Base-by-base conservation (phyloP, 2,329 filamentous ascomycete species). In the Claviceps sp. region DNA sequence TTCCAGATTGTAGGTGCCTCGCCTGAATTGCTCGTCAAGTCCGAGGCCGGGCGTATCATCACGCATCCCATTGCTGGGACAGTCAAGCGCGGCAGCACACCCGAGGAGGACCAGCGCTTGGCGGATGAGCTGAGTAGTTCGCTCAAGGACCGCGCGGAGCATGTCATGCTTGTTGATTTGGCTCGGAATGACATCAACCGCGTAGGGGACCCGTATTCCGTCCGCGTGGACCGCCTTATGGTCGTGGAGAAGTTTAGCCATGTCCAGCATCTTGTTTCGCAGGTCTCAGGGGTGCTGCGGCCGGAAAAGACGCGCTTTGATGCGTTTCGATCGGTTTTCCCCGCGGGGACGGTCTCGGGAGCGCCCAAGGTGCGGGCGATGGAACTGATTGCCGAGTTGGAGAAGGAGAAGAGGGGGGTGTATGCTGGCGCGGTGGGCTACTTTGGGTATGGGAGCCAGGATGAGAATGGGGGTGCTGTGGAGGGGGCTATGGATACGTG, bases 61-160 rank as follows among this genome's bases (percentile, higher is more conserved):
- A 97, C 90, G 24, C 93, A 98, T 68, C 91, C 93, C 7, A 98
- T 98, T 64, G 93, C 93, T 13, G 93, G 93, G 51, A 98, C 93
- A 0, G 89, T 97, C 52, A 89, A 87, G 70, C 82, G 93, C 60
- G 90, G 91, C 55, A 81, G 80, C 62, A 88, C 84, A 1, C 72
- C 82, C 2, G 85, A 88, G 63, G 88, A 96, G 63, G 93, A 98
- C 65, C 82, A 85, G 58, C 73, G 72, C 16, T 79, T 96, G 26
- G 89, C 90, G 9, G 76, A 82, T 46, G 85, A 88, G 68, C 79
- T 95, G 54, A 79, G 82, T 47, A 79, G 73, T 61, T 94, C 84
- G 51, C 75, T 95, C 59, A 97, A 98, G 70, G 93, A 98, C 72
- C 82, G 88, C 50, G 88, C 88, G 49, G 88, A 95, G 71, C 89